Conservation (phyloP, 805 yeast species). For the Kodamaea hsintzibuensis region DNA sequence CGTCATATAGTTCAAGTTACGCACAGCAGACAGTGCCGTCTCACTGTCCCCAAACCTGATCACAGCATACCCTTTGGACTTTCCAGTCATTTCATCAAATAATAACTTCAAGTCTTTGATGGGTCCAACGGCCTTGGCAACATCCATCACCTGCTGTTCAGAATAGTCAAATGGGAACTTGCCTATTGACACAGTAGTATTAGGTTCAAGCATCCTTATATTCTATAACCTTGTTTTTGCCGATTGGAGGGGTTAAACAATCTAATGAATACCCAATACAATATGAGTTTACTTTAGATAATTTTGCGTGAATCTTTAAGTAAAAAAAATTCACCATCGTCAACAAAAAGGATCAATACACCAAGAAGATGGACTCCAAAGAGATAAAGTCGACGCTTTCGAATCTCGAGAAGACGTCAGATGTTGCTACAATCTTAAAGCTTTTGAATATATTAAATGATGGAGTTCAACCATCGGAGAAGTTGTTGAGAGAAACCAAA, state of each 20-base stretch:
- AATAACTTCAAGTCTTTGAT: slow-evolving; percentile 71
- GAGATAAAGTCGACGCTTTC: slow-evolving; percentile 71
- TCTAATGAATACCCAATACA: background rate
- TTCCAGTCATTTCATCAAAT: slow-evolving; percentile 87
- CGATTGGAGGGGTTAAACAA: background rate
- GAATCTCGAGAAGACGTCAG: slow-evolving; percentile 71
- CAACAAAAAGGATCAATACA: slow-evolving; percentile 4
- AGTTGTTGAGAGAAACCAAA: slow-evolving; percentile 84
- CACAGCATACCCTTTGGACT: slow-evolving; percentile 87
- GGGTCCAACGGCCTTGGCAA: slow-evolving; percentile 88
- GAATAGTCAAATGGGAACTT: slow-evolving; percentile 92
- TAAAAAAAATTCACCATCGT: slow-evolving; percentile 2
- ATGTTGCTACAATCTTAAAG: slow-evolving; percentile 61
- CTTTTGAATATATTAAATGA: slow-evolving; percentile 64
- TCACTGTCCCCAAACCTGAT: slow-evolving; percentile 81
- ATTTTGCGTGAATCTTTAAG: background rate
- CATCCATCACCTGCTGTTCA: slow-evolving; percentile 87
- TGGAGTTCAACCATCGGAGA: slow-evolving; percentile 82
- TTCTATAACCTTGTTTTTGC: no score
- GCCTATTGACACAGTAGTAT: slow-evolving; percentile 63
- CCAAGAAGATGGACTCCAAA: slow-evolving; percentile 56
- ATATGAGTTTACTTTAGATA: background rate
- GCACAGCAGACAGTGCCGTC: slow-evolving; percentile 87
- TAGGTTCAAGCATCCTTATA: slow-evolving; percentile 10
- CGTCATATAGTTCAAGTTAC: slow-evolving; percentile 75